Percentiles rank a stretch among this genome's conserved stretches.
These are phyloP conservation scores for Neopestalotiopsis sp. DNA, from an alignment of 2,329 filamentous ascomycete species.

Conservation along the genomic window DNA sequence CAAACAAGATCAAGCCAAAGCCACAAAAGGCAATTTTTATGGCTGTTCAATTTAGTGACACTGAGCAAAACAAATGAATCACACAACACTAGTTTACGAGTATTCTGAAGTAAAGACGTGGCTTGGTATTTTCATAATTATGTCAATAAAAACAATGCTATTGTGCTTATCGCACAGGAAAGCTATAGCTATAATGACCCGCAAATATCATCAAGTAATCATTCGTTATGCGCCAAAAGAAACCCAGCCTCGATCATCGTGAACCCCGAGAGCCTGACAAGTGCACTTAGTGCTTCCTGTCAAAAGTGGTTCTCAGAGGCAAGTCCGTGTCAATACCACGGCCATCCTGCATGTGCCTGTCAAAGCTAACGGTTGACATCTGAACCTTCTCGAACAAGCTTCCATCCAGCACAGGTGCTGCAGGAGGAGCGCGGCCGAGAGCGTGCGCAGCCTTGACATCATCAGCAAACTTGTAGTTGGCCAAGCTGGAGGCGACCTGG, in stretches of 20 bases:
- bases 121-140: no score
- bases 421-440: conserved; percentile 39
- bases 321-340: conserved; percentile 40
- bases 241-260: not conserved
- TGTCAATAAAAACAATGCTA: no score
- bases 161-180: not conserved
- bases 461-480: conserved; percentile 40
- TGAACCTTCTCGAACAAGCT: conserved; percentile 46
- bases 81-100: no score
- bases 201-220: not conserved
- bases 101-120: no score
- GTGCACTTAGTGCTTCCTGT: conserved; percentile 15
- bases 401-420: conserved; percentile 42
- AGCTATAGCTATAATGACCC: not conserved
- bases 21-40: no score
- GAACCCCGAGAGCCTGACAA: not conserved
- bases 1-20: no score
- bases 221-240: not conserved
- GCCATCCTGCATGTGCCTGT: conserved; percentile 46
- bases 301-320: conserved; percentile 38
- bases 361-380: conserved; percentile 48
- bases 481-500: conserved; percentile 41
- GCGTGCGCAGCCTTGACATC: conserved; percentile 34
- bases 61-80: no score
- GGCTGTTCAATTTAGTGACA: no score